These are phyloP conservation scores for Calocybe indica DNA, from an alignment of 768 basidiomycete genomes.

Conservation along the genomic window DNA sequence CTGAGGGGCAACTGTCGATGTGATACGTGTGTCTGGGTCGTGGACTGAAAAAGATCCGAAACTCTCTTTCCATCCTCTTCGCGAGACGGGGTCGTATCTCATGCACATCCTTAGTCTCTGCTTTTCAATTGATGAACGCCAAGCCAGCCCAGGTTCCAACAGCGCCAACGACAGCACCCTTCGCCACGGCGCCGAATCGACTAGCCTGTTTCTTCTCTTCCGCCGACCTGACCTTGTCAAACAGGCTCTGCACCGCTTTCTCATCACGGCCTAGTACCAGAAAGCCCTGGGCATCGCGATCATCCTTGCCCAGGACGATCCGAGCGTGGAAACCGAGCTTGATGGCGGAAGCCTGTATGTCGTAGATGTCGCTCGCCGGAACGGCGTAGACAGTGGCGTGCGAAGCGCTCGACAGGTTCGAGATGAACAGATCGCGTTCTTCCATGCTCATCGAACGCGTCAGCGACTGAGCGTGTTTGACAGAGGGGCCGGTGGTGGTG, in stretches of 20 bases:
- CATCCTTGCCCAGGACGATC: constrained; percentile 30
- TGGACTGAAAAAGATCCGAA: too few relatives aligned
- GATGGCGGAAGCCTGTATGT: constrained; percentile 32
- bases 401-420: constrained; percentile 34
- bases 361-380: constrained; percentile 36
- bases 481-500: constrained; percentile 7
- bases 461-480: constrained; percentile 20
- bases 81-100: too few relatives aligned
- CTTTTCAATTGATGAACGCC: constrained; percentile 26
- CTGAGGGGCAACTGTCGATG: too few relatives aligned
- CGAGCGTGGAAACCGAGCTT: constrained; percentile 38
- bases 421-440: constrained; percentile 46
- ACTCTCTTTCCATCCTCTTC: too few relatives aligned
- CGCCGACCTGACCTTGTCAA: constrained; percentile 24
- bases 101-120: too few relatives aligned
- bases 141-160: constrained; percentile 56
- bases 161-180: constrained; percentile 55
- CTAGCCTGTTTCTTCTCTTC: constrained; percentile 15
- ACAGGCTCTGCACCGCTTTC: constrained; percentile 36
- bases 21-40: too few relatives aligned
- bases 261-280: constrained; percentile 49
- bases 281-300: constrained; percentile 31
- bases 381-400: constrained; percentile 46
- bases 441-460: constrained; percentile 45
- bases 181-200: constrained; percentile 38